Evolutionary conservation across 2,329 filamentous ascomycete genomes (phyloP), one percentile per base, ranked within the genome.

Genomic region (Aureobasidium sp.): DNA sequence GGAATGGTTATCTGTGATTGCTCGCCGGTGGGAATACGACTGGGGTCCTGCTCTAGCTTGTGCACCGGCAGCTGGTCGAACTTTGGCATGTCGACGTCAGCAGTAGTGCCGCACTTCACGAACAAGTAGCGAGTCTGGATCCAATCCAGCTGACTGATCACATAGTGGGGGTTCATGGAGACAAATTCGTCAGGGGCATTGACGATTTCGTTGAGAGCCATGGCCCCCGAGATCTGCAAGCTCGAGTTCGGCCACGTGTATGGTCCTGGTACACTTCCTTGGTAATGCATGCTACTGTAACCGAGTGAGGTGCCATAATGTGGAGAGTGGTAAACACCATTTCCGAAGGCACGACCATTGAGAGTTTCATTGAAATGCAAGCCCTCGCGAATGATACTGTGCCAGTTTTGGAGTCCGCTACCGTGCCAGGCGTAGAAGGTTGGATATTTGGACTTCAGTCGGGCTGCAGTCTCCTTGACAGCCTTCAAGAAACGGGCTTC

Each of bases 371-470:
- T 82, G 74, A 86, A 96, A 71, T 96, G 84, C 6, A 97, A 78
- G 0, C 92, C 91, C 64, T 88, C 84, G 36, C 91, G 85, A 65
- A 96, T 85, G 68, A 97, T 96, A 68, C 87, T 89, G 73, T 97
- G 92, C 92, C 92, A 96, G 68, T 96, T 96, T 3, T 73, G 66
- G 3, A 96, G 66, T 0, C 76, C 72, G 68, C 90, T 95, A 6
- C 91, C 92, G 72, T 97, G 92, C 87, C 89, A 96, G 0, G 89
- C 90, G 69, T 96, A 91, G 1, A 96, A 73, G 0, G 90, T 93
- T 0, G 89, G 88, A 66, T 84, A 78, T 63, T 74, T 66, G 49
- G 78, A 67, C 42, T 74, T 73, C 20, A 79, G 68, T 6, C 76
- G 71, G 17, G 68, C 62, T 2, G 74, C 72, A 27, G 80, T 78